These are phyloP conservation scores for Amniculicola lignicola DNA, from an alignment of 495 filamentous ascomycete species.

Conservation along the genomic window DNA sequence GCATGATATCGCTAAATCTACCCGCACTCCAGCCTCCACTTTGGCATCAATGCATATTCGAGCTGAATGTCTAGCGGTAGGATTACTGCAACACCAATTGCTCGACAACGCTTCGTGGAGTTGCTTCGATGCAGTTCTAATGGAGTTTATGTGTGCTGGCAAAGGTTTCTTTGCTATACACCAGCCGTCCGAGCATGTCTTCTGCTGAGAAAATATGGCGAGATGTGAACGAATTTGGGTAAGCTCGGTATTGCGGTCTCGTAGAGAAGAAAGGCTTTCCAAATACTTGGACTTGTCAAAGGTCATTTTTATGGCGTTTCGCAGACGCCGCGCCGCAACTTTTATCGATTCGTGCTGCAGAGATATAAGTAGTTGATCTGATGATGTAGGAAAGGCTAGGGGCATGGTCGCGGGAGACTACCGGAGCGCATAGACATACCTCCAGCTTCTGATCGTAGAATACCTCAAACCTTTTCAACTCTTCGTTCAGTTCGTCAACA, in stretches of 20 bases:
- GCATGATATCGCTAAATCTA: conserved; percentile 29
- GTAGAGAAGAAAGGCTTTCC: conserved; percentile 3
- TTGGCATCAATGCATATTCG: conserved; percentile 40
- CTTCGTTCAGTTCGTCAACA: conserved; percentile 25
- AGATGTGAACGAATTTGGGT: conserved; percentile 14
- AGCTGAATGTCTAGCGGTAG: conserved; percentile 36
- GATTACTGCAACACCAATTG: conserved; percentile 36
- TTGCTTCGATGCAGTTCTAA: conserved; percentile 37
- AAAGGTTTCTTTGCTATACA: neutral
- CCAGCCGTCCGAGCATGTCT: neutral
- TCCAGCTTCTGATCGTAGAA: conserved; percentile 4
- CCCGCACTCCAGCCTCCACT: conserved; percentile 7
- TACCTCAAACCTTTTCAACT: conserved; percentile 26
- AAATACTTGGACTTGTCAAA: conserved; percentile 18
- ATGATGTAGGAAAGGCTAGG: too few relatives aligned
- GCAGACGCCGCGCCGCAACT: conserved; percentile 11
- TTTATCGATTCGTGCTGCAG: conserved; percentile 16
- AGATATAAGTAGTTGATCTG: too few relatives aligned
- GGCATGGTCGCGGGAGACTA: neutral
- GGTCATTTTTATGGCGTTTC: conserved; percentile 3
- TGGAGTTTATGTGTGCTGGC: conserved; percentile 19
- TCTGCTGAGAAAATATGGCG: conserved; percentile 6
- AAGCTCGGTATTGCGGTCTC: conserved; percentile 12
- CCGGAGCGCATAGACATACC: conserved; percentile 2
- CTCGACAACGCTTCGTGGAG: conserved; percentile 41